A percentile compares a stretch with the other conserved stretches of the same genome.
Conservation (phyloP, 352 stramenopile genomes). For the Salisapilia sapeloensis region DNA sequence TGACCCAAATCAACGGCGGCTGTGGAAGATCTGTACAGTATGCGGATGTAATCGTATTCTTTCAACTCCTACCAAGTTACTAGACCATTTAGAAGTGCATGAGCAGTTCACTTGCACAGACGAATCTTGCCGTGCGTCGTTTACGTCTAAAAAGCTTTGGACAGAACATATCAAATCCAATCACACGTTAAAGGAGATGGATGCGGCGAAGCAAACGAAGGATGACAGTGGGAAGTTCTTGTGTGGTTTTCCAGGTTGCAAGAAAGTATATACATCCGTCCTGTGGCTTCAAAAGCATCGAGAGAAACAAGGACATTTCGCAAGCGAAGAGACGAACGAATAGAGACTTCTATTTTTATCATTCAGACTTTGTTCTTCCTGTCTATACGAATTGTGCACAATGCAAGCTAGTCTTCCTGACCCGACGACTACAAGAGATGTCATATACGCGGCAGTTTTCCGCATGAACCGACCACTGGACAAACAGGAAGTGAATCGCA, state of each 20-base stretch:
- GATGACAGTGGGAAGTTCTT: slow-evolving; percentile 5
- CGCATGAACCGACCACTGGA: no score
- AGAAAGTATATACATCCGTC: slow-evolving; percentile 18
- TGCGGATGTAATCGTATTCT: slow-evolving; percentile 21
- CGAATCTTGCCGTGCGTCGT: slow-evolving; percentile 12
- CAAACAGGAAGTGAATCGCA: no score
- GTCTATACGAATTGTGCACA: no score
- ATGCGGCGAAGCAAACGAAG: not conserved
- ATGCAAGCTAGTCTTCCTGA: no score
- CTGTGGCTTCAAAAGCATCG: slow-evolving; percentile 17
- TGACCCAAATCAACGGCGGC: not conserved
- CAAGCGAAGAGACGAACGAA: no score
- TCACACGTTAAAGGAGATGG: slow-evolving; percentile 1
- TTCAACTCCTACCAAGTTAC: slow-evolving; percentile 6
- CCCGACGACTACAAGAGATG: no score
- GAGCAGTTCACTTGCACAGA: slow-evolving; percentile 9
- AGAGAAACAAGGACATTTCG: slow-evolving; percentile 9
- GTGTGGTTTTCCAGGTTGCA: slow-evolving; percentile 12
- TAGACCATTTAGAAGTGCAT: slow-evolving; percentile 10
- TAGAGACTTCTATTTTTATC: no score
- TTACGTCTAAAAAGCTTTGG: slow-evolving; percentile 8
- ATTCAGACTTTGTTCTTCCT: no score
- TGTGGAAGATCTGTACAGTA: slow-evolving; percentile 12
- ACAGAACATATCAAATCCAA: slow-evolving; percentile 11
- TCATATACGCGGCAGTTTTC: no score